phyloP scores from a whole-genome alignment of 257 asterid genomes.

The Solanum bukasovii region DNA sequence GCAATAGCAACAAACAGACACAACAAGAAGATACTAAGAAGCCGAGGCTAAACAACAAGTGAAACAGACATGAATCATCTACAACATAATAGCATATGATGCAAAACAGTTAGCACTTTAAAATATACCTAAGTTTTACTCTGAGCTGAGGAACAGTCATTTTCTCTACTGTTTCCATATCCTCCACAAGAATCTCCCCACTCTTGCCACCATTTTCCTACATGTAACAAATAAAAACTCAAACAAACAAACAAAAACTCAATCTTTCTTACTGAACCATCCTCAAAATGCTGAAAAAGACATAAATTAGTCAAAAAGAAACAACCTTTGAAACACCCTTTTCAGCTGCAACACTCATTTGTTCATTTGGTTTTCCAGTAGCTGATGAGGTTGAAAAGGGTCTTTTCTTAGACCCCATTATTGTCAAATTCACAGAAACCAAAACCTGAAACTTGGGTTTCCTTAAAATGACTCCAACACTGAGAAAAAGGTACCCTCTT shows the following conservation, averaged over 20 bases:
- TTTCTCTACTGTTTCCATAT: slow-evolving; percentile 29
- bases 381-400: slow-evolving; percentile 22
- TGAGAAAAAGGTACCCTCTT: neutral
- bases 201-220: slow-evolving; percentile 17
- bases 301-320: neutral
- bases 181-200: slow-evolving; percentile 30
- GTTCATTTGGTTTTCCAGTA: slow-evolving; percentile 12
- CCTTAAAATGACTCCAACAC: neutral
- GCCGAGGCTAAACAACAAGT: neutral
- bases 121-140: slow-evolving; percentile 42
- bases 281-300: neutral
- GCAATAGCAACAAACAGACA: neutral
- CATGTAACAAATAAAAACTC: slow-evolving; percentile 3
- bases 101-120: neutral
- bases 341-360: neutral
- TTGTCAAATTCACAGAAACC: slow-evolving; percentile 11
- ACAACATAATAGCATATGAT: neutral
- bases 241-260: neutral
- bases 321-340: neutral
- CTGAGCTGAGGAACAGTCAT: slow-evolving; percentile 65
- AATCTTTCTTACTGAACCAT: neutral
- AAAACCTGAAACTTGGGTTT: slow-evolving; percentile 1
- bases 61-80: neutral
- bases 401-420: slow-evolving; percentile 41
- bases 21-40: neutral